A percentile compares a stretch with the other conserved stretches of the same genome.
phyloP scores from a whole-genome alignment of 805 yeast genomes.

The Candida sithepensis region DNA sequence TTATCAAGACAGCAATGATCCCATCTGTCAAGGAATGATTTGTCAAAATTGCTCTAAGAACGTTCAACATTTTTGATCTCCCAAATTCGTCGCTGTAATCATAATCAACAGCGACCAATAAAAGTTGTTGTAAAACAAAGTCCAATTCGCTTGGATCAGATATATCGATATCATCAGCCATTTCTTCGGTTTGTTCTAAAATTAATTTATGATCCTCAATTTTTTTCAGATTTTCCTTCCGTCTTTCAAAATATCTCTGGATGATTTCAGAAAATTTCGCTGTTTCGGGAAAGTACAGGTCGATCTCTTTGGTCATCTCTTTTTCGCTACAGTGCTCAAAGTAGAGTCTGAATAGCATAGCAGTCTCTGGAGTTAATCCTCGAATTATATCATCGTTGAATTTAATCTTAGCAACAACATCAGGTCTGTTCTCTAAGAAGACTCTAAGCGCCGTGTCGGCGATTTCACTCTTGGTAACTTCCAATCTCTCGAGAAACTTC shows the following conservation, averaged over 20 bases:
- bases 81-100: constrained; percentile 93
- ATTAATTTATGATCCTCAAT: constrained; percentile 21
- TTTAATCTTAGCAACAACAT: constrained; percentile 53
- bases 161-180: constrained; percentile 25
- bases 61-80: constrained; percentile 66
- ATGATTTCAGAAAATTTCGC: constrained; percentile 62
- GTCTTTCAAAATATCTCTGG: constrained; percentile 49
- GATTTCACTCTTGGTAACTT: constrained; percentile 62
- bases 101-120: constrained; percentile 61
- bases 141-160: constrained; percentile 58
- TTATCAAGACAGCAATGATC: constrained; percentile 52
- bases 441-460: constrained; percentile 66
- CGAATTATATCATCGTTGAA: constrained; percentile 70
- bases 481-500: constrained; percentile 66
- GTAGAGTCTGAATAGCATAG: constrained; percentile 66
- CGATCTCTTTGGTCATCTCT: constrained; percentile 51
- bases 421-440: constrained; percentile 60
- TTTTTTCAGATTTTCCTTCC: constrained; percentile 32
- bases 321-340: constrained; percentile 60
- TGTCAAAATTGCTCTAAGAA: constrained; percentile 56
- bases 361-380: constrained; percentile 66
- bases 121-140: constrained; percentile 70
- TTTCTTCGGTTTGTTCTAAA: constrained; percentile 15
- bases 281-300: constrained; percentile 74
- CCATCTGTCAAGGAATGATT: constrained; percentile 53